A percentile compares a stretch with the other conserved stretches of the same genome.
Evolutionary conservation across 257 asterid genomes (phyloP).

Genomic region (Asclepias syriaca): DNA sequence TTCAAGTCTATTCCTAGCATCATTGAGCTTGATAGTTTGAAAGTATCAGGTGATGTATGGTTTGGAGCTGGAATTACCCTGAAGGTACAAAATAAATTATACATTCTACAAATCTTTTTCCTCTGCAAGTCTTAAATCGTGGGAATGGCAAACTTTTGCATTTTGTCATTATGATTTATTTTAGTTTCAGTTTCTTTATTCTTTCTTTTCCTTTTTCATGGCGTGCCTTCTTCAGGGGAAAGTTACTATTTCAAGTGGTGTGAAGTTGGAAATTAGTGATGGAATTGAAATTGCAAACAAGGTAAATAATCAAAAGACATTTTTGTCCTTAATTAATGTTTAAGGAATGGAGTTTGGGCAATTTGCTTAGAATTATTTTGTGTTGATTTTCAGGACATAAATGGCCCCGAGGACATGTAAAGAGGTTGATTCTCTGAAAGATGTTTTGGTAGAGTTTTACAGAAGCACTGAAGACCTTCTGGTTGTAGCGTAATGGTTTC

Average conservation of each 20-base stretch:
- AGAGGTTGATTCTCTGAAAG: constrained; percentile 10
- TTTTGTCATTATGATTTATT: not conserved
- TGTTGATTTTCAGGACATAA: constrained; percentile 53
- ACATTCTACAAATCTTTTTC: constrained; percentile 1
- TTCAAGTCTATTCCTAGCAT: constrained; percentile 97
- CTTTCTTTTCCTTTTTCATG: constrained; percentile 1
- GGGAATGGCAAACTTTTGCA: not conserved
- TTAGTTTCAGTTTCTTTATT: not conserved
- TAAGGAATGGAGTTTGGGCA: not conserved
- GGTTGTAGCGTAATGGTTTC: not conserved
- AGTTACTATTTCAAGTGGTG: constrained; percentile 65
- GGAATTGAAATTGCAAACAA: constrained; percentile 66
- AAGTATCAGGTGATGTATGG: constrained; percentile 88
- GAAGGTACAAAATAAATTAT: constrained; percentile 45
- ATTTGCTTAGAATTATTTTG: constrained; percentile 9
- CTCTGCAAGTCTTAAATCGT: not conserved
- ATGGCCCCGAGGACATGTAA: constrained; percentile 74
- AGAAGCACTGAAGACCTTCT: constrained; percentile 8
- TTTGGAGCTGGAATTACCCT: constrained; percentile 71
- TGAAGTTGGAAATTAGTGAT: constrained; percentile 78
- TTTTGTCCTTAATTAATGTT: not conserved
- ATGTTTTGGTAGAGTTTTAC: not conserved
- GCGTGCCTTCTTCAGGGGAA: constrained; percentile 48
- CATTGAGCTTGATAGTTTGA: constrained; percentile 77
- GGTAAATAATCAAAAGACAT: constrained; percentile 32